A percentile compares a stretch with the other conserved stretches of the same genome.
phyloP scores from a whole-genome alignment of 306 rosid species.

The Begonia loranthoides region DNA sequence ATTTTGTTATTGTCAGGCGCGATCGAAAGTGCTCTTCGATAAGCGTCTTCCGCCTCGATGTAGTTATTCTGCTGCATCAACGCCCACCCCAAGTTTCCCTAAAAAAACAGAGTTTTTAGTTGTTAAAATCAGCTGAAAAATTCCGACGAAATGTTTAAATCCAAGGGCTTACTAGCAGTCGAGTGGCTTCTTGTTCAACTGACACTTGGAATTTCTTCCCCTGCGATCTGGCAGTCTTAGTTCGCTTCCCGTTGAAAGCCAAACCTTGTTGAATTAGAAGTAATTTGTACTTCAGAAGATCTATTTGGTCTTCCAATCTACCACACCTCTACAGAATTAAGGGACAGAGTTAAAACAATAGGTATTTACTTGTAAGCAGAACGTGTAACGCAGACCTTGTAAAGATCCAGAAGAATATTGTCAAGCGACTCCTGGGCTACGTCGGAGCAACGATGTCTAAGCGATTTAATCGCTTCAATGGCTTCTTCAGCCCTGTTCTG shows the following conservation, averaged over 20 bases:
- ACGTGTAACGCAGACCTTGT: constrained; percentile 36
- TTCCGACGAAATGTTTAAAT: background rate
- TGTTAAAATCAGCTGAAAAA: background rate
- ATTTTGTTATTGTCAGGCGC: constrained; percentile 88
- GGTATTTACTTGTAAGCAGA: background rate
- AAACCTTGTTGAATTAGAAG: constrained; percentile 82
- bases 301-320: constrained; percentile 83
- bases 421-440: constrained; percentile 98
- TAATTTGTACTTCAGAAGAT: constrained; percentile 65
- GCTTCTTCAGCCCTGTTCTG: constrained; percentile 96
- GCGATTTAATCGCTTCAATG: constrained; percentile 82
- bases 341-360: background rate
- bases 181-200: constrained; percentile 96
- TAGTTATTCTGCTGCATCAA: constrained; percentile 91
- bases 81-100: constrained; percentile 99
- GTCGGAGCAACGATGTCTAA: constrained; percentile 78
- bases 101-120: background rate
- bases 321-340: constrained; percentile 67
- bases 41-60: constrained; percentile 93
- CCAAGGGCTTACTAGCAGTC: constrained; percentile 50
- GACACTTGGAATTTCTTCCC: constrained; percentile 99
- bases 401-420: constrained; percentile 86
- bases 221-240: constrained; percentile 93
- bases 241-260: constrained; percentile 95
- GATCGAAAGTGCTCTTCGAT: constrained; percentile 65